Percentiles rank a stretch among this genome's conserved stretches.
These are phyloP conservation scores for Lasiodiplodia theobromae DNA, from an alignment of 2,329 filamentous ascomycete species.

Conservation along the genomic window DNA sequence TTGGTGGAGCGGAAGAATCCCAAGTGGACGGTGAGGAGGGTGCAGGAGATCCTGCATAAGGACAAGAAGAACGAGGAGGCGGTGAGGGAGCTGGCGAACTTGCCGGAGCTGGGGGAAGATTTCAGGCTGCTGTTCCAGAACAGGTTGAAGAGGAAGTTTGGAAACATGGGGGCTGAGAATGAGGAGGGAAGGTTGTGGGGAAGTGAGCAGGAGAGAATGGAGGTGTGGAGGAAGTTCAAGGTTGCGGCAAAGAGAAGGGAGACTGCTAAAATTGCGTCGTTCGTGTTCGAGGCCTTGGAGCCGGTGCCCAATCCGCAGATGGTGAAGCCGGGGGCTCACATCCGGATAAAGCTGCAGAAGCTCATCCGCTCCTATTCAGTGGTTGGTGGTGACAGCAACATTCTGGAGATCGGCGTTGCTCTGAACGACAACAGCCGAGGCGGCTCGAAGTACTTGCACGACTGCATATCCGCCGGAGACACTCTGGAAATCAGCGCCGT, in stretches of 20 bases:
- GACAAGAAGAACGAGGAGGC: conserved; percentile 57
- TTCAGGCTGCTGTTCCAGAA: conserved; percentile 61
- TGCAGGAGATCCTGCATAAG: conserved; percentile 69
- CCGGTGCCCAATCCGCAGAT: conserved; percentile 45
- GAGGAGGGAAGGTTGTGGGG: conserved; percentile 40
- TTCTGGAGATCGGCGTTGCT: conserved; percentile 66
- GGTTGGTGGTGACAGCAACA: conserved; percentile 57
- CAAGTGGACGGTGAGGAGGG: conserved; percentile 67
- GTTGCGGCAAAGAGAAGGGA: conserved; percentile 60
- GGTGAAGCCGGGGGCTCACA: conserved; percentile 60
- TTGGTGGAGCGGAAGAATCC: conserved; percentile 64
- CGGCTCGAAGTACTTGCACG: conserved; percentile 67
- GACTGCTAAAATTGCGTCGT: conserved; percentile 59
- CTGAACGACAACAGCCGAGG: conserved; percentile 64
- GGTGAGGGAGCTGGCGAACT: conserved; percentile 53
- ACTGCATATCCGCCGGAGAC: conserved; percentile 56
- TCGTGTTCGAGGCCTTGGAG: conserved; percentile 59
- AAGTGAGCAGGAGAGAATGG: conserved; percentile 38
- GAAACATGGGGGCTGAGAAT: conserved; percentile 35
- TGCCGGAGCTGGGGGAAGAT: conserved; percentile 56
- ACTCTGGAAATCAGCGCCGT: conserved; percentile 60
- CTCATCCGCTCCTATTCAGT: conserved; percentile 68
- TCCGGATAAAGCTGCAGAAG: conserved; percentile 61
- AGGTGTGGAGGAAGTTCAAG: conserved; percentile 48
- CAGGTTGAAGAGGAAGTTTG: conserved; percentile 53